Evolutionary conservation across 106 monocot species (phyloP).

Genomic region (Dendrobium huoshanense): DNA sequence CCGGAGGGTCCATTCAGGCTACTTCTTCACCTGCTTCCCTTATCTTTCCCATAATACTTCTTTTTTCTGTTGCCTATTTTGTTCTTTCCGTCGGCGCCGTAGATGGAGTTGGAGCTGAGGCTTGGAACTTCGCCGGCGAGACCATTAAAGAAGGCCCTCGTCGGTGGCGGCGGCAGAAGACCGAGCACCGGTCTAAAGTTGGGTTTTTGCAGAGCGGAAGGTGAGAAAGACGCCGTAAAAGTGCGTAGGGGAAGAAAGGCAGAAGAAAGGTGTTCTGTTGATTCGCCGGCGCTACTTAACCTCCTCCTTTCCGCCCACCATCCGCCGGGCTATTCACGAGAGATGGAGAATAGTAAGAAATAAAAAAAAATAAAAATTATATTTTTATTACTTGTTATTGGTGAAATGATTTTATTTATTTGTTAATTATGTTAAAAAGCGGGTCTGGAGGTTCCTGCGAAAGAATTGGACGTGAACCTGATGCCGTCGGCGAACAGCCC

Average conservation of each 20-base stretch:
- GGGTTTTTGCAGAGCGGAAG: background rate
- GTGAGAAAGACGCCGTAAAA: background rate
- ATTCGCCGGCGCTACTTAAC: conserved; percentile 21
- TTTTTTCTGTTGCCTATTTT: background rate
- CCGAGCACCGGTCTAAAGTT: background rate
- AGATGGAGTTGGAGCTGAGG: conserved; percentile 20
- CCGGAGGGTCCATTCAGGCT: background rate
- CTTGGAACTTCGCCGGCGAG: background rate
- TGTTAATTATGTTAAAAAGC: background rate
- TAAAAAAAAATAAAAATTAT: background rate
- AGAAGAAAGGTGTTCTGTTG: conserved; percentile 1
- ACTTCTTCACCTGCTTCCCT: background rate
- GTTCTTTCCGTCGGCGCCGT: background rate
- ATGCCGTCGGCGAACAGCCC: conserved; percentile 37
- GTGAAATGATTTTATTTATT: background rate
- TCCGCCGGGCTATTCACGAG: conserved; percentile 8
- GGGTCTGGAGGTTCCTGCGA: background rate
- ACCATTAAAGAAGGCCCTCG: background rate
- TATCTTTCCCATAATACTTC: background rate
- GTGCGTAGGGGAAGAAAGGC: background rate
- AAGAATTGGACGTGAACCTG: background rate
- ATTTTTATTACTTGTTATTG: background rate
- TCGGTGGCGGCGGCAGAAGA: background rate
- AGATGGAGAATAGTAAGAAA: conserved; percentile 7
- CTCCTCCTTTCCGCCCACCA: conserved; percentile 11